Evolutionary conservation across 2,329 filamentous ascomycete genomes (phyloP), one percentile per base, ranked within the genome.

Genomic region (Colletotrichum lini): DNA sequence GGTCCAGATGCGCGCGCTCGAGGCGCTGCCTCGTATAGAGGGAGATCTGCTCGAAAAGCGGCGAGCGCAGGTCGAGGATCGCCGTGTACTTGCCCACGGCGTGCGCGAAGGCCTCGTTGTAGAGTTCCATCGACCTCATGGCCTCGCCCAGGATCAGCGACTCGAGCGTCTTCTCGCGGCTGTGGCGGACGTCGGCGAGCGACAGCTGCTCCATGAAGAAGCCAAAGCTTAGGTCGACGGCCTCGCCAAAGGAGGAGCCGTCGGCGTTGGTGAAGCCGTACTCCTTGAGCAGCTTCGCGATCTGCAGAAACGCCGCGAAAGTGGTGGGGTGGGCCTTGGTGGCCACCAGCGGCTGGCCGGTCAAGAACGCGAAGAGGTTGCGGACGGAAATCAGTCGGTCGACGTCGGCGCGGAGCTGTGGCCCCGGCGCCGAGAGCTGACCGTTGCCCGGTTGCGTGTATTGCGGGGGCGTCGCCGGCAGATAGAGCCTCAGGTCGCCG

Each of bases 81-180:
- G 94, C 87, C 23, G 93, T 89, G 70, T 96, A 94, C 81, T 96
- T 97, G 60, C 96, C 96, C 12, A 94, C 94, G 0, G 92, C 94
- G 80, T 98, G 96, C 6, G 95, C 91, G 77, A 98, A 98, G 0
- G 94, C 94, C 80, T 98, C 95, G 70, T 94, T 94, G 82, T 97
- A 98, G 2, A 99, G 87, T 9, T 91, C 88, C 76, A 92, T 89
- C 58, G 90, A 97, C 69, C 92, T 91, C 91, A 98, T 93, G 47
- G 90, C 89, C 82, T 99, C 96, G 67, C 94, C 95, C 13, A 99
- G 85, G n/a, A 98, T 88, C 57, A 98, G 87, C 0, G 92, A 93
- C 81, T 98, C 94, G 30, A 98, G 86, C 0, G 94, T 98, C 86
- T 96, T 97, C 78, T 98, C 94, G 35, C 92, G 89, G 79, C 94